A percentile compares a stretch with the other conserved stretches of the same genome.
Conservation (phyloP, 2,329 filamentous ascomycete genomes). For the Verticillium klebahnii region DNA sequence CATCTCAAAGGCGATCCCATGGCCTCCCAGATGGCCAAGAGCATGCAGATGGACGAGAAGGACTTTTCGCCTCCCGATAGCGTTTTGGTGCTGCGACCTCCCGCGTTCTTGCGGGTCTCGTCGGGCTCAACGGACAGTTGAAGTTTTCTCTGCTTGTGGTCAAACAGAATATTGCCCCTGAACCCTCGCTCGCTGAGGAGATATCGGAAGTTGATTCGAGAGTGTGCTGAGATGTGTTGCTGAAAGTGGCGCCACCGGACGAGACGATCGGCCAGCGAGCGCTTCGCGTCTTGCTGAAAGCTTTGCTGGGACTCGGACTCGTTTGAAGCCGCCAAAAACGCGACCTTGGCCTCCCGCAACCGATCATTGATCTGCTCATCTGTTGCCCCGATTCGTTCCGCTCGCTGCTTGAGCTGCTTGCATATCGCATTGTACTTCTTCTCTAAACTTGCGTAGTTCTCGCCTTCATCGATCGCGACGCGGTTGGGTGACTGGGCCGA, state of each 20-base stretch:
- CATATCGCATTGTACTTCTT: slow-evolving; percentile 50
- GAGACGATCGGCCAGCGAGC: slow-evolving; percentile 64
- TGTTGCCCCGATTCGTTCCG: slow-evolving; percentile 54
- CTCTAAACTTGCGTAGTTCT: slow-evolving; percentile 54
- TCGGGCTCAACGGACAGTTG: slow-evolving; percentile 73
- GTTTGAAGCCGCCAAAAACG: slow-evolving; percentile 33
- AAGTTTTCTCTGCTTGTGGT: slow-evolving; percentile 70
- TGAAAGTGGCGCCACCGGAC: slow-evolving; percentile 78
- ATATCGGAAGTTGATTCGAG: slow-evolving; percentile 82
- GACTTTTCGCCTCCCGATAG: slow-evolving; percentile 96
- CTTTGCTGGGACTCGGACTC: slow-evolving; percentile 35
- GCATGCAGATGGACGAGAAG: slow-evolving; percentile 91
- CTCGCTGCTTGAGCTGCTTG: slow-evolving; percentile 54
- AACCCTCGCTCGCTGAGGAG: slow-evolving; percentile 87
- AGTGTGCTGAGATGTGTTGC: slow-evolving; percentile 76
- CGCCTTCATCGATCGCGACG: slow-evolving; percentile 58
- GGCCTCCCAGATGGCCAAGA: slow-evolving; percentile 93
- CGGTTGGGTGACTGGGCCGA: slow-evolving; percentile 46
- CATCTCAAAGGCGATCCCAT: slow-evolving; percentile 96
- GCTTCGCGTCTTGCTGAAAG: slow-evolving; percentile 41
- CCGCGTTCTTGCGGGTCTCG: slow-evolving; percentile 61
- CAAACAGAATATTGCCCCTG: slow-evolving; percentile 72
- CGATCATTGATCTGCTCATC: slow-evolving; percentile 59
- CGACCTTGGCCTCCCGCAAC: slow-evolving; percentile 32
- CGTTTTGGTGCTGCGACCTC: slow-evolving; percentile 82